phyloP scores from a whole-genome alignment of 345 rosid species.

The Raphanus sativus region DNA sequence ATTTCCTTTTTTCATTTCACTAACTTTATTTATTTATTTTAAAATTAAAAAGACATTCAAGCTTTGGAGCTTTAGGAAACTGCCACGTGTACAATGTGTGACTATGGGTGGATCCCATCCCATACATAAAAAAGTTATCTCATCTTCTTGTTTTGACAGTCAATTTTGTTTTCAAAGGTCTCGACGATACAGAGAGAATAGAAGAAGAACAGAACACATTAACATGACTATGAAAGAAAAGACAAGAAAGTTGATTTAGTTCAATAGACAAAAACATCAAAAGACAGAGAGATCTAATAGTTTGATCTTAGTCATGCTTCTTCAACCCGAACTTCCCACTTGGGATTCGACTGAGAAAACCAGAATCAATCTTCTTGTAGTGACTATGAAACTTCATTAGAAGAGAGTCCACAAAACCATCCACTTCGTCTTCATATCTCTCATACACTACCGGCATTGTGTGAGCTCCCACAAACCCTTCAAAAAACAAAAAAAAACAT shows the following conservation, averaged over 20 bases:
- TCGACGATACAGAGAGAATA: neutral
- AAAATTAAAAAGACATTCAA: neutral
- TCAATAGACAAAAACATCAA: neutral
- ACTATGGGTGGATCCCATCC: conserved; percentile 22
- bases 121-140: conserved; percentile 8
- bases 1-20: conserved; percentile 20
- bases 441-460: conserved; percentile 88
- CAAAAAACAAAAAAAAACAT: neutral
- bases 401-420: conserved; percentile 51
- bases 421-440: conserved; percentile 76
- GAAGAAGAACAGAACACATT: neutral
- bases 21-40: neutral
- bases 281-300: neutral
- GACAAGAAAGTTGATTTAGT: neutral
- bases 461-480: conserved; percentile 93
- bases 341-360: conserved; percentile 70
- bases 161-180: neutral
- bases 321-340: conserved; percentile 60
- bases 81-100: conserved; percentile 27
- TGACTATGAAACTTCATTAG: conserved; percentile 60
- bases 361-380: conserved; percentile 60
- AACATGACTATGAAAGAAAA: neutral
- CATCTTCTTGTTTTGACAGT: conserved; percentile 16
- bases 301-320: conserved; percentile 52
- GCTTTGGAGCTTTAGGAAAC: conserved; percentile 1